Evolutionary conservation across 257 asterid genomes (phyloP).

Genomic region (Lantana camara): DNA sequence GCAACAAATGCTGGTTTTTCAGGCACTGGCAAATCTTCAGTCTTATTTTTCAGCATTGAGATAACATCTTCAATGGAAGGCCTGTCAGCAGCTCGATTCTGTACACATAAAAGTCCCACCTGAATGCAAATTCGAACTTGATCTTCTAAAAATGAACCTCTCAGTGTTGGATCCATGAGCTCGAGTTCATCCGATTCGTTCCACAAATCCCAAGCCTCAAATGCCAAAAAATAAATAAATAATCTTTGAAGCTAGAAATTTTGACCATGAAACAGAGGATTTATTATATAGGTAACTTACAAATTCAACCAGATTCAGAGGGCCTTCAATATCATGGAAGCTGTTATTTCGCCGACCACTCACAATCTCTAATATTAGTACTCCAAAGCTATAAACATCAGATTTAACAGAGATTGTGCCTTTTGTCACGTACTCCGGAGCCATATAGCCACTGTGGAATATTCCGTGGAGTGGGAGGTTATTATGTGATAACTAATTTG

Average conservation of each 20-base stretch:
- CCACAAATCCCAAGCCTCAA: conserved; percentile 54
- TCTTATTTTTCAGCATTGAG: conserved; percentile 36
- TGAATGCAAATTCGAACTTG: conserved; percentile 37
- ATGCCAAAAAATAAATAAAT: too few species aligned
- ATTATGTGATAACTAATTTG: too few species aligned
- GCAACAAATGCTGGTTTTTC: conserved; percentile 38
- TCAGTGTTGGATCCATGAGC: too few species aligned
- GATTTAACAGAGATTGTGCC: conserved; percentile 51
- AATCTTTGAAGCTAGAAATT: neutral
- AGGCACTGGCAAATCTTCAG: conserved; percentile 27
- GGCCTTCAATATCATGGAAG: conserved; percentile 30
- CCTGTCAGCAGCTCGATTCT: conserved; percentile 36
- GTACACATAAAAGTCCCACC: conserved; percentile 42
- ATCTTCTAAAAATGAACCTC: conserved; percentile 9
- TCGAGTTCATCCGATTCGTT: conserved; percentile 24
- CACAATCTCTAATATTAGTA: conserved; percentile 40
- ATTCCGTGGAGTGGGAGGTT: neutral
- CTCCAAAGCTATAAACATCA: conserved; percentile 50
- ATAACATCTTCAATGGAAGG: conserved; percentile 42
- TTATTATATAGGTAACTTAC: conserved; percentile 26
- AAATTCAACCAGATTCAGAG: conserved; percentile 42
- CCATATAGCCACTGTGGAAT: conserved; percentile 45
- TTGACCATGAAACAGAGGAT: neutral
- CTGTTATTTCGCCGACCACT: conserved; percentile 42
- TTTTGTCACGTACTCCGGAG: conserved; percentile 44